Conservation (phyloP, 139 green algal species). For the Micractinium conductrix region DNA sequence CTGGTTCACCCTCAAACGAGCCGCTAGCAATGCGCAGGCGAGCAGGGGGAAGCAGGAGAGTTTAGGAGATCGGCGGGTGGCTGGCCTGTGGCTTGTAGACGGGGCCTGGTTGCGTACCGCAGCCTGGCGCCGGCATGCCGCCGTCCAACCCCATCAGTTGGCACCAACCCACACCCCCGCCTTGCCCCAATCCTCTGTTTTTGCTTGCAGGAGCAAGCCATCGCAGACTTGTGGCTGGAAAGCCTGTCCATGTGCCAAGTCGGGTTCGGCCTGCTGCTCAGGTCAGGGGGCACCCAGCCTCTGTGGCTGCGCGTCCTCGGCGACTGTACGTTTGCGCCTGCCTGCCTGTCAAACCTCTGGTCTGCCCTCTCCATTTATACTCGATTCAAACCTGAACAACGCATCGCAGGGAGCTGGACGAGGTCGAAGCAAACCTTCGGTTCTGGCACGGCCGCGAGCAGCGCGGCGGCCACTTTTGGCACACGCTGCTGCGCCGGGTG, state of each 20-base stretch:
- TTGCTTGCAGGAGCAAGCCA: slow-evolving; percentile 19
- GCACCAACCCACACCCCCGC: background rate
- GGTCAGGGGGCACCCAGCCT: too few species aligned
- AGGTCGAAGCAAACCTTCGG: slow-evolving; percentile 45
- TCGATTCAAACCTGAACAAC: too few species aligned
- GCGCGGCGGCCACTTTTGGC: slow-evolving; percentile 48
- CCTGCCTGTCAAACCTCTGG: background rate
- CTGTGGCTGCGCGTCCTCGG: background rate
- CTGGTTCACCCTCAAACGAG: slow-evolving; percentile 41
- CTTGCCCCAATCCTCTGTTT: background rate
- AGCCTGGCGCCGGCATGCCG: background rate
- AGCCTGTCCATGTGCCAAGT: slow-evolving; percentile 1
- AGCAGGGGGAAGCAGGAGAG: background rate
- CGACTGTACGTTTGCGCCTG: background rate
- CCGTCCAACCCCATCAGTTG: background rate
- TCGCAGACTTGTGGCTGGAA: slow-evolving; percentile 17
- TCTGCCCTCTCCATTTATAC: too few species aligned
- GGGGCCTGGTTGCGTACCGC: too few species aligned
- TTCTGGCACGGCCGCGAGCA: slow-evolving; percentile 54
- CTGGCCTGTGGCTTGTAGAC: too few species aligned
- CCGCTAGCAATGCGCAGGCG: slow-evolving; percentile 28
- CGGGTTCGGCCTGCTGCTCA: background rate
- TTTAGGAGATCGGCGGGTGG: too few species aligned
- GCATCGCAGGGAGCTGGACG: slow-evolving; percentile 38
- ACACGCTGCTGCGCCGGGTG: slow-evolving; percentile 55